These are phyloP conservation scores for Jamesozyma rosinii DNA, from an alignment of 805 yeast genomes.

Conservation along the genomic window DNA sequence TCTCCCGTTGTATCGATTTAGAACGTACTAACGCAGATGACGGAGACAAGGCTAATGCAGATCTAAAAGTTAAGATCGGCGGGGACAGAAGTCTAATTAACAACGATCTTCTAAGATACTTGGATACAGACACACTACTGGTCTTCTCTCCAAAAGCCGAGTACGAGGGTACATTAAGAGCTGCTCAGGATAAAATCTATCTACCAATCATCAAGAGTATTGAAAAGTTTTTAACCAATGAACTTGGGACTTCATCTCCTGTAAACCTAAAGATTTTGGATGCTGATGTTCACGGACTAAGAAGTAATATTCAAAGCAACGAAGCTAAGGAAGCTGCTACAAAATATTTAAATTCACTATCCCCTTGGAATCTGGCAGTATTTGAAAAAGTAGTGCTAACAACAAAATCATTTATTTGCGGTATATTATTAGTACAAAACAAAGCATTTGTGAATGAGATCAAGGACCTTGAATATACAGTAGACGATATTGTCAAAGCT, in stretches of 20 bases:
- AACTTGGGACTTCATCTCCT: slow-evolving; percentile 8
- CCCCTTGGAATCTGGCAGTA: slow-evolving; percentile 73
- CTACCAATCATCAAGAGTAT: slow-evolving; percentile 62
- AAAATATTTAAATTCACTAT: slow-evolving; percentile 54
- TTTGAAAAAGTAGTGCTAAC: slow-evolving; percentile 82
- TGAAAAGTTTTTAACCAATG: slow-evolving; percentile 45
- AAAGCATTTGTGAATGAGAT: slow-evolving; percentile 11
- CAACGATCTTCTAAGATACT: slow-evolving; percentile 58
- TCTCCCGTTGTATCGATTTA: slow-evolving; percentile 80
- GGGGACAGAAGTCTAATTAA: slow-evolving; percentile 46
- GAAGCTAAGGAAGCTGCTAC: slow-evolving; percentile 53
- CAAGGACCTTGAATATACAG: slow-evolving; percentile 31
- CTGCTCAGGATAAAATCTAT: slow-evolving; percentile 70
- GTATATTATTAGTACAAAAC: slow-evolving; percentile 54
- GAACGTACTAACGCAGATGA: slow-evolving; percentile 32
- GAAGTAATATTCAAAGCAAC: slow-evolving; percentile 66
- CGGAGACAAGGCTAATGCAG: slow-evolving; percentile 32
- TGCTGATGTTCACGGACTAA: slow-evolving; percentile 69
- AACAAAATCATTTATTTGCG: slow-evolving; percentile 80
- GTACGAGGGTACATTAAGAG: slow-evolving; percentile 72
- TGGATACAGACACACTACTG: slow-evolving; percentile 89
- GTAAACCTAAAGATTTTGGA: slow-evolving; percentile 55
- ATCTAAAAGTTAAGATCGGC: slow-evolving; percentile 52
- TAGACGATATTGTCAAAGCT: slow-evolving; percentile 66
- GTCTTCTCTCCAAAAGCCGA: slow-evolving; percentile 75